Evolutionary conservation across 176 grass and related monocot genomes (phyloP), one percentile per base, ranked within the genome.

Genomic region (Oryza brachyantha): DNA sequence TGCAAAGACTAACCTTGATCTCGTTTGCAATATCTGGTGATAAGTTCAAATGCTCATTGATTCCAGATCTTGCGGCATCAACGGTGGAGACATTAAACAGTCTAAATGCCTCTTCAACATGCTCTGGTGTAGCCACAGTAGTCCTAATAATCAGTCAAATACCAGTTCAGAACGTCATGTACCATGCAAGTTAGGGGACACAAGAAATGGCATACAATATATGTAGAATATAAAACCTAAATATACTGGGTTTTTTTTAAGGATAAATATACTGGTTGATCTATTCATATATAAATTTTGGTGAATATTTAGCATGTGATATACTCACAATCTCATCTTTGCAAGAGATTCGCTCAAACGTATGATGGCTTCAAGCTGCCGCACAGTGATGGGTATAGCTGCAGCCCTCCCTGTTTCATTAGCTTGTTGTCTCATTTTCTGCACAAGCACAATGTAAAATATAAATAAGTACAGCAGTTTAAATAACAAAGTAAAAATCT

Each of bases 381-480:
- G 94, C 64, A 95, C 92, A 16, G 96, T 99, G 79, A 99, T 99
- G 67, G 96, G 96, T 79, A 99, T 87, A 25, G 96, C 92, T 66
- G 92, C 86, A 25, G 83, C 69, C 76, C 81, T 99, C 32, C 92
- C 92, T 58, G 92, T 99, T 75, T 99, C 92, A 75, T 99, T 68
- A 78, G 96, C 88, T 83, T 95, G 96, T 54, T 89, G 90, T 45
- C 96, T 99, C 92, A 99, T 99, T 99, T 93, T 99, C 96, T 99
- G 81, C 46, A 87, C 17, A 62, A 80, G 81, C 46, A 87, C 17
- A 62, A 80, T 58, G 39, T 57, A 81, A 34, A 50, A 65, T 17
- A 48, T 26, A 40, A 41, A 48, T 17, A 28, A 19, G 25, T 10
- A 68, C 57, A 26, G 65, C 35, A 39, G 16, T 16, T 22, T 32